These are phyloP conservation scores for Waltiozyma sp. DNA, from an alignment of 1,139 yeast species.

Conservation along the genomic window DNA sequence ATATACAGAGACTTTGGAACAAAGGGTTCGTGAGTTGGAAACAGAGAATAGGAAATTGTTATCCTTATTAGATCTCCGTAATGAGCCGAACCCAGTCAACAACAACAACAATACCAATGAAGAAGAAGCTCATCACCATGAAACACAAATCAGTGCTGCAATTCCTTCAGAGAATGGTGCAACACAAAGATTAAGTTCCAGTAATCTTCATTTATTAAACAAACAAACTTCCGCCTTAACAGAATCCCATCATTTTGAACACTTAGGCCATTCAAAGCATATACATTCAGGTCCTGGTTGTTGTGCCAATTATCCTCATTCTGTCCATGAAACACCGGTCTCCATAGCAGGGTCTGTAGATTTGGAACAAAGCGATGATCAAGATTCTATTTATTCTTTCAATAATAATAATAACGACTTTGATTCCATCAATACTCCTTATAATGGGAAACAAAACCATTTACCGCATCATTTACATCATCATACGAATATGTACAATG, in stretches of 20 bases:
- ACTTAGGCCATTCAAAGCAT: slow-evolving; percentile 22
- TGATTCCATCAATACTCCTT: no score
- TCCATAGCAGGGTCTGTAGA: slow-evolving; percentile 50
- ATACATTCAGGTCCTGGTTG: slow-evolving; percentile 47
- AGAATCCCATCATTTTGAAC: slow-evolving; percentile 8
- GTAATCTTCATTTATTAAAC: slow-evolving; percentile 21
- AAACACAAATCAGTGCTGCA: no score
- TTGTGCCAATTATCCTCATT: slow-evolving; percentile 41
- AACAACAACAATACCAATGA: neutral
- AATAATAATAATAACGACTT: no score
- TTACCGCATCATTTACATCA: neutral
- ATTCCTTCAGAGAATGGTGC: neutral
- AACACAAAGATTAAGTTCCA: slow-evolving; percentile 19
- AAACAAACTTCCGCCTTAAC: slow-evolving; percentile 8
- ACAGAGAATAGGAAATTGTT: slow-evolving; percentile 36
- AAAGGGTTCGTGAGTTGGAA: slow-evolving; percentile 48
- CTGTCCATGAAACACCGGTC: slow-evolving; percentile 52
- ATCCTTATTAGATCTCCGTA: slow-evolving; percentile 19
- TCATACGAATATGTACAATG: slow-evolving; percentile 6
- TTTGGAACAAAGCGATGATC: slow-evolving; percentile 25
- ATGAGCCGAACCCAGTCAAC: slow-evolving; percentile 13
- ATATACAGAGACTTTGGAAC: slow-evolving; percentile 64
- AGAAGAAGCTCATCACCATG: no score
- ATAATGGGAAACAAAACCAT: neutral
- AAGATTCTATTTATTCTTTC: slow-evolving; percentile 1